Base-by-base conservation (phyloP, 148 eudicot species). In the Bassia scoparia region DNA sequence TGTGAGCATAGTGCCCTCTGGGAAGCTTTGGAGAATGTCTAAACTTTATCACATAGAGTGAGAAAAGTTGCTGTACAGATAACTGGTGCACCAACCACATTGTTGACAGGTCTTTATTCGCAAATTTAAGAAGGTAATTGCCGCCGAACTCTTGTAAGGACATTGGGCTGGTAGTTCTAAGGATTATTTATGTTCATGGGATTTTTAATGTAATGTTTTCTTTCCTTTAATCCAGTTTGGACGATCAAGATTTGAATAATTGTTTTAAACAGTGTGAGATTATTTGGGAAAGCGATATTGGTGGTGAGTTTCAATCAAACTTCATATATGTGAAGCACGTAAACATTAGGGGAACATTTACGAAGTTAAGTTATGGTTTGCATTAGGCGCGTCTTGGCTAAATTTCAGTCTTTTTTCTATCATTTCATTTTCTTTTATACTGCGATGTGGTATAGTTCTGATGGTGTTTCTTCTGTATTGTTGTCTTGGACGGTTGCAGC, bases 41-140 rank as follows among this genome's bases (percentile, higher is more conserved):
- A 24, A 77, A 74, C 26, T 48, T 86, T 1, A 64, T 93, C 46
- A 87, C 87, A 72, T 81, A 78, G 62, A 89, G 89, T 61, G 61
- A 83, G 56, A n/a, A 86, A 67, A 81, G 85, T 93, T 56, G 77
- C 82, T 7, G 89, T 87, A 80, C 83, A 21, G 98, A 93, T 93
- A 67, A 93, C 90, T 33, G 90, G 98, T 77, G 89, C 94, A 24
- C 90, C 98, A n/a, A 43, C 98, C 98, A 54, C 89, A 87, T 86
- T 73, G 79, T 90, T n/a, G 85, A 86, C 8, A n/a, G 69, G 74
- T 67, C 87, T n/a, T 93, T 24, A 78, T 90, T 64, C 80, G 78
- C 71, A 90, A 78, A 77, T 86, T 93, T 72, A 87, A 84, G 49
- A 68, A 90, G 98, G 98, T 93, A 70, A 20, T 18, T 44, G 30